Evolutionary conservation across 169 alveolate genomes (phyloP).

Genomic region (Plasmodium adleri): DNA sequence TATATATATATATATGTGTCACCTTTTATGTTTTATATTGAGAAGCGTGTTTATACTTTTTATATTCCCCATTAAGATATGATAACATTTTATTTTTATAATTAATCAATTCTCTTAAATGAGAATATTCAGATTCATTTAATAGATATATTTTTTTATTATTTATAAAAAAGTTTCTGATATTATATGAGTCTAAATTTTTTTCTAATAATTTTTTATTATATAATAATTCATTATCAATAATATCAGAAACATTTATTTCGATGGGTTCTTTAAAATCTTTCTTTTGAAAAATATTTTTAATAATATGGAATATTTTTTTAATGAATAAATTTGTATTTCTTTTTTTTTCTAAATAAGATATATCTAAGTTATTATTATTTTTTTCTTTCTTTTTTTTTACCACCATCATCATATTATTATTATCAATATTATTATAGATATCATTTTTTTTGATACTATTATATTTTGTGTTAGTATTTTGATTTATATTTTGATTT

Average conservation of each 20-base stretch:
- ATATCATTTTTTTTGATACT: not conserved
- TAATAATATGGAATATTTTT: conserved; percentile 16
- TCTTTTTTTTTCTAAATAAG: conserved; percentile 56
- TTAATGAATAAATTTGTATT: conserved; percentile 39
- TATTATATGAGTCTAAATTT: conserved; percentile 58
- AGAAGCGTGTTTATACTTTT: conserved; percentile 11
- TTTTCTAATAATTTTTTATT: conserved; percentile 59
- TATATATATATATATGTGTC: no score
- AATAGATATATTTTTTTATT: conserved; percentile 49
- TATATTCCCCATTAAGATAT: conserved; percentile 35
- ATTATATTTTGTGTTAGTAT: not conserved
- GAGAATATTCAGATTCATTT: conserved; percentile 54
- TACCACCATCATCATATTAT: not conserved
- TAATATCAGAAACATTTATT: conserved; percentile 24
- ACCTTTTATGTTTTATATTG: no score
- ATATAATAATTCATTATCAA: conserved; percentile 43
- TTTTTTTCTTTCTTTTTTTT: not conserved
- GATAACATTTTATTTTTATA: conserved; percentile 68
- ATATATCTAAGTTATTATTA: conserved; percentile 11
- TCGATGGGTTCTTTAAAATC: conserved; percentile 45
- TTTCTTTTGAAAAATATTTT: conserved; percentile 30
- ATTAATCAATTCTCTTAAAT: conserved; percentile 42
- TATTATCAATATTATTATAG: not conserved
- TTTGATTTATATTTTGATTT: not conserved
- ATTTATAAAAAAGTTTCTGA: conserved; percentile 47